Conservation (phyloP, 2,329 filamentous ascomycete genomes). For the Eurotiales sp. region DNA sequence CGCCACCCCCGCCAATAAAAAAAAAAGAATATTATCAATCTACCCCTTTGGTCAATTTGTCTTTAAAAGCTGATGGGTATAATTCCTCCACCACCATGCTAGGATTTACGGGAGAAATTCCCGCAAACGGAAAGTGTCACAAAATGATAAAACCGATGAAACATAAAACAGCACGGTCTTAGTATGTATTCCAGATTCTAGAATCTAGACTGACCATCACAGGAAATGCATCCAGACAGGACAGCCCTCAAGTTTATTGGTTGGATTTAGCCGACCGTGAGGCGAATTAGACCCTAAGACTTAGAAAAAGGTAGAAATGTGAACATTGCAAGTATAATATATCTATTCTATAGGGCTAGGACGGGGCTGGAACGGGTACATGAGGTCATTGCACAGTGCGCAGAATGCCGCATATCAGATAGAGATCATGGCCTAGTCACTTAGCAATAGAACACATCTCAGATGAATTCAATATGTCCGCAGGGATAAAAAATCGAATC, state of each 20-base stretch:
- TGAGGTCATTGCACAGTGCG: conserved; percentile 5
- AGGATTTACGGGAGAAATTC: conserved; percentile 1
- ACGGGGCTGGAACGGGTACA: not conserved
- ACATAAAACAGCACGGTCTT: too few relatives aligned
- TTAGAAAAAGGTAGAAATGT: too few relatives aligned
- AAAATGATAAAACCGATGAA: too few relatives aligned
- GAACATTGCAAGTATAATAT: too few relatives aligned
- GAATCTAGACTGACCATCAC: not conserved
- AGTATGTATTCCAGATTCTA: not conserved
- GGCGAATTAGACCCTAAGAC: too few relatives aligned
- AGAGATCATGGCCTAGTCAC: not conserved
- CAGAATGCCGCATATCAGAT: conserved; percentile 2
- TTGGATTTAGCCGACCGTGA: not conserved
- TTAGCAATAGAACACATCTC: too few relatives aligned
- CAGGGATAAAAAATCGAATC: conserved; percentile 16
- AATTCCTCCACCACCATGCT: not conserved
- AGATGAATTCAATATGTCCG: too few relatives aligned
- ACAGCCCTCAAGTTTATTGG: not conserved
- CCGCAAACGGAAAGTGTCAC: not conserved
- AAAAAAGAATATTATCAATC: too few relatives aligned
- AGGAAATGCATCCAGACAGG: not conserved
- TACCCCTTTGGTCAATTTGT: too few relatives aligned
- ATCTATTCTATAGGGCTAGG: conserved; percentile 4
- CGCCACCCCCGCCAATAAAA: too few relatives aligned
- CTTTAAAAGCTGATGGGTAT: not conserved